These are phyloP conservation scores for Beauveria caledonica DNA, from an alignment of 2,329 filamentous ascomycete genomes.

Conservation along the genomic window DNA sequence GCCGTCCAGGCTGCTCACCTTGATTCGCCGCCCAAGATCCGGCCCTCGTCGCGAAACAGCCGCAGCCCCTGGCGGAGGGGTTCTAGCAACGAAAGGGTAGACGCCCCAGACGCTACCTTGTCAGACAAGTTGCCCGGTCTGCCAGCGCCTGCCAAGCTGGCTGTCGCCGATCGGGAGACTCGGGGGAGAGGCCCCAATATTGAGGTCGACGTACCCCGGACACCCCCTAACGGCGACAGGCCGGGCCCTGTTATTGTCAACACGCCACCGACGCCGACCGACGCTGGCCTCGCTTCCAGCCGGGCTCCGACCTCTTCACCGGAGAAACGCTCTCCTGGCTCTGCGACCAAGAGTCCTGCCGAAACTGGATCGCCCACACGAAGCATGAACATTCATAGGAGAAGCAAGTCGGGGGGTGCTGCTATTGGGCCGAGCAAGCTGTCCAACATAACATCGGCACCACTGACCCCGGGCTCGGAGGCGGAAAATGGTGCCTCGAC, in stretches of 20 bases:
- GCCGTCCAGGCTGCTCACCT: constrained; percentile 51
- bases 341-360: constrained; percentile 22
- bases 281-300: constrained; percentile 22
- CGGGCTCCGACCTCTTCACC: constrained; percentile 19
- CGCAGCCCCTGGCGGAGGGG: constrained; percentile 8
- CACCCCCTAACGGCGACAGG: constrained; percentile 38
- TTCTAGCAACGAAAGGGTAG: constrained; percentile 13
- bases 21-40: constrained; percentile 17
- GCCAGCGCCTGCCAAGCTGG: constrained; percentile 23
- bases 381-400: constrained; percentile 64
- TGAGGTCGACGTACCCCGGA: constrained; percentile 30
- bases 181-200: constrained; percentile 21
- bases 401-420: constrained; percentile 44
- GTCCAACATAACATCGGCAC: constrained; percentile 63
- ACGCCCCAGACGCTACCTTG: constrained; percentile 15
- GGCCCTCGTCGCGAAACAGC: constrained; percentile 4
- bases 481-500: constrained; percentile 49
- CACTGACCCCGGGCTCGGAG: constrained; percentile 65
- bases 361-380: constrained; percentile 56
- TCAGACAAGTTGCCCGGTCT: constrained; percentile 21
- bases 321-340: constrained; percentile 21
- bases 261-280: constrained; percentile 57
- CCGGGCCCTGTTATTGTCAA: constrained; percentile 51
- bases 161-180: constrained; percentile 21
- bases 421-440: constrained; percentile 73